A percentile compares a stretch with the other conserved stretches of the same genome.
These are phyloP conservation scores for Usnea hakonensis DNA, from an alignment of 495 filamentous ascomycete species.

Conservation along the genomic window DNA sequence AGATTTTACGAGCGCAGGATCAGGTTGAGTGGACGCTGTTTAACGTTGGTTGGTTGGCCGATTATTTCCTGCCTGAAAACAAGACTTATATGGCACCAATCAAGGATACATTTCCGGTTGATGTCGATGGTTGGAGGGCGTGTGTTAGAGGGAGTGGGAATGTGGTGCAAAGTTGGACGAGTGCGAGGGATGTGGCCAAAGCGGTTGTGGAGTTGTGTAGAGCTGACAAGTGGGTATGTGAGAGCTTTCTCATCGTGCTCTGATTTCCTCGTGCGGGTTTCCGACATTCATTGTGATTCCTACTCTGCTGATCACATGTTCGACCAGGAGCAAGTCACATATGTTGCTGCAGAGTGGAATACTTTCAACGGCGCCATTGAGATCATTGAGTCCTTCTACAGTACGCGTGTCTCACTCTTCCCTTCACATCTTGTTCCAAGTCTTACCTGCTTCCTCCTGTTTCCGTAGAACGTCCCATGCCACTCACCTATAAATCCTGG, in stretches of 20 bases:
- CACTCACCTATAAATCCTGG: background rate
- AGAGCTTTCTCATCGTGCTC: background rate
- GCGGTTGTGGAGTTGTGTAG: slow-evolving; percentile 10
- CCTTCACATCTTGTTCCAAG: background rate
- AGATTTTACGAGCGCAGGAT: slow-evolving; percentile 3
- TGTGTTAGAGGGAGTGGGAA: slow-evolving; percentile 15
- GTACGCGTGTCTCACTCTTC: background rate
- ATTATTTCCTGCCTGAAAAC: slow-evolving; percentile 24
- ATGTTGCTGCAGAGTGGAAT: slow-evolving; percentile 13
- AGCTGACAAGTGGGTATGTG: slow-evolving; percentile 13
- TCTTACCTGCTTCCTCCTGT: background rate
- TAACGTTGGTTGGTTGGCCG: slow-evolving; percentile 25
- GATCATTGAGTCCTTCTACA: background rate
- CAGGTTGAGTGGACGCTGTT: slow-evolving; percentile 24
- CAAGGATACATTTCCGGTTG: slow-evolving; percentile 6
- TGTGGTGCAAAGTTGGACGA: slow-evolving; percentile 15
- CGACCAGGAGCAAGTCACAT: slow-evolving; percentile 12
- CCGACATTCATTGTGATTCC: background rate
- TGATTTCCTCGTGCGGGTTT: background rate
- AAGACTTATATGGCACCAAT: slow-evolving; percentile 11
- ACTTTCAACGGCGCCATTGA: slow-evolving; percentile 14
- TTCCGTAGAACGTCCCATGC: background rate
- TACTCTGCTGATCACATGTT: too few species aligned
- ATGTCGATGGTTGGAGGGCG: slow-evolving; percentile 5
- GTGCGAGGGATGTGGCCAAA: slow-evolving; percentile 13